Conservation (phyloP, 768 basidiomycete genomes). For the Hypholoma sublateritium region DNA sequence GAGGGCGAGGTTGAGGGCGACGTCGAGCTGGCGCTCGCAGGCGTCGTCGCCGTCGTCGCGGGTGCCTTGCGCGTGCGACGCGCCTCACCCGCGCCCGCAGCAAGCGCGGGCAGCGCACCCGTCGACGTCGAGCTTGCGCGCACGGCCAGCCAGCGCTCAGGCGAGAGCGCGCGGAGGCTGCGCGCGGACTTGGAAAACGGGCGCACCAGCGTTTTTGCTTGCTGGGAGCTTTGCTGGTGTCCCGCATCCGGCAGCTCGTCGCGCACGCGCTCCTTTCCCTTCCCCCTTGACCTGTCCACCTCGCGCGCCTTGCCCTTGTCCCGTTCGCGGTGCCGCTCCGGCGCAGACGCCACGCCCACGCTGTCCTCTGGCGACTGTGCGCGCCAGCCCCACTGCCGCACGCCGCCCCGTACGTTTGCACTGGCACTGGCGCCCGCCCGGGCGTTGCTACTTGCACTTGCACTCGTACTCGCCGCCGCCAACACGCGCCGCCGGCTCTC, state of each 20-base stretch:
- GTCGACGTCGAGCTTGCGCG: conserved; percentile 8
- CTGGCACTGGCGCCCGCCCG: not conserved
- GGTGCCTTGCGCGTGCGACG: not conserved
- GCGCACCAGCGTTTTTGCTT: conserved; percentile 14
- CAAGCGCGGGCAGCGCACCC: conserved; percentile 7
- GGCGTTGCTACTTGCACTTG: not conserved
- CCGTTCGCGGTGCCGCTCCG: not conserved
- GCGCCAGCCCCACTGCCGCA: not conserved
- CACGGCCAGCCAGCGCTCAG: conserved; percentile 25
- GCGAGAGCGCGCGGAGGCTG: conserved; percentile 28
- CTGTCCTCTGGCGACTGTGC: not conserved
- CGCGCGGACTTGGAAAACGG: conserved; percentile 15
- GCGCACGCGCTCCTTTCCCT: conserved; percentile 18
- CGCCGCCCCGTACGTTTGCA: not conserved
- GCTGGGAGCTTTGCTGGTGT: too few relatives aligned
- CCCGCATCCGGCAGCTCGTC: conserved; percentile 1
- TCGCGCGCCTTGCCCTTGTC: not conserved
- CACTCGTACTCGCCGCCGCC: not conserved
- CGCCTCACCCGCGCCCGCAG: too few relatives aligned
- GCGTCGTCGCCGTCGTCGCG: not conserved
- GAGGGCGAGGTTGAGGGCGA: not conserved
- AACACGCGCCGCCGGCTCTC: not conserved
- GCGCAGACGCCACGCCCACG: conserved; percentile 12
- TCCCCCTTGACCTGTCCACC: conserved; percentile 18
- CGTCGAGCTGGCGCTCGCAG: not conserved